A percentile compares a stretch with the other conserved stretches of the same genome.
Conservation (phyloP, 202 grass and related monocot species). For the Elaeis oleifera region DNA sequence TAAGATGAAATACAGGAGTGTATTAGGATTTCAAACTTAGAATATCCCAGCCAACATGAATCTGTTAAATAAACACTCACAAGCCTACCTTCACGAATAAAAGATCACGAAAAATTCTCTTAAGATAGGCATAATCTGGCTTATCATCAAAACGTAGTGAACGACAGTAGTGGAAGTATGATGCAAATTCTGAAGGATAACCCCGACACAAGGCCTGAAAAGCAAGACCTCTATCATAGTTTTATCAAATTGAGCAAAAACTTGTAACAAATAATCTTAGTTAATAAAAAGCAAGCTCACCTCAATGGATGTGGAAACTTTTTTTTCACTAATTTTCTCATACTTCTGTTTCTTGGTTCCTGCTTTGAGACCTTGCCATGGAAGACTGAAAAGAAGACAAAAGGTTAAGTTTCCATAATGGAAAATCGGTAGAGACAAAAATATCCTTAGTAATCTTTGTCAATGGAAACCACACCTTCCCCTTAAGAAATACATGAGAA, state of each 20-base stretch:
- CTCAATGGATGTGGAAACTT: conserved; percentile 12
- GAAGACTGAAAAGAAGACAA: background rate
- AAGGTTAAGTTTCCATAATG: background rate
- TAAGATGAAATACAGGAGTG: no score
- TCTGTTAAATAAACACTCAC: no score
- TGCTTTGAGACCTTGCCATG: conserved; percentile 10
- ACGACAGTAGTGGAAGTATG: conserved; percentile 10
- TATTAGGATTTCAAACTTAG: no score
- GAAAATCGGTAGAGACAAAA: background rate
- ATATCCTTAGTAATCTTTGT: background rate
- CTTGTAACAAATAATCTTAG: background rate
- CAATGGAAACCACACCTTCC: background rate
- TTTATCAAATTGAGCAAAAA: background rate
- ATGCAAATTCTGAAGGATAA: conserved; percentile 9
- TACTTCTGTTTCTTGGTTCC: conserved; percentile 12
- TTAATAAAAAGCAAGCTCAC: background rate
- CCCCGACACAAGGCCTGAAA: conserved; percentile 4
- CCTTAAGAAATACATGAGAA: conserved; percentile 11
- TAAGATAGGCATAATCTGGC: conserved; percentile 11
- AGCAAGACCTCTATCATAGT: background rate
- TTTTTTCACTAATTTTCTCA: conserved; percentile 11
- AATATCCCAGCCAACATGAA: no score
- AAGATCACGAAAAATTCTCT: conserved; percentile 12
- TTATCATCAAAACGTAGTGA: conserved; percentile 11
- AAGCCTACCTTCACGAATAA: conserved; percentile 7